Evolutionary conservation across 2,329 filamentous ascomycete species (phyloP).

Genomic region (Cyanodermella asteris): DNA sequence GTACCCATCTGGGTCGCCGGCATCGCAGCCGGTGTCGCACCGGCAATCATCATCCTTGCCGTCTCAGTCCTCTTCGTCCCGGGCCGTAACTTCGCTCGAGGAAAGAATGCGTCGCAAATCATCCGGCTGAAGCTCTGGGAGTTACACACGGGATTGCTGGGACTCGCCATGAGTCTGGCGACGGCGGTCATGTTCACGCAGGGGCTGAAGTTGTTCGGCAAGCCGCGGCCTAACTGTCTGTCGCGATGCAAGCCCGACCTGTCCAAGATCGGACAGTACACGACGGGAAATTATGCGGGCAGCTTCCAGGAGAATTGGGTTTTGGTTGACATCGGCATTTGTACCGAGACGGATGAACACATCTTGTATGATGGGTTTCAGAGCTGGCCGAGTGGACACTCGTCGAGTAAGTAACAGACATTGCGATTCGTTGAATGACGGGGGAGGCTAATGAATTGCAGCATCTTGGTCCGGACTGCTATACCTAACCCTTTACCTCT

Average conservation of each 20-base stretch:
- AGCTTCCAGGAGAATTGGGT: conserved; percentile 34
- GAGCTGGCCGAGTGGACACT: conserved; percentile 61
- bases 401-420: conserved; percentile 31
- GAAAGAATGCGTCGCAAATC: conserved; percentile 40
- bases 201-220: conserved; percentile 56
- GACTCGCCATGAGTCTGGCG: conserved; percentile 50
- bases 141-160: conserved; percentile 66
- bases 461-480: conserved; percentile 58
- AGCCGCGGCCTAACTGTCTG: conserved; percentile 41
- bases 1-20: conserved; percentile 45
- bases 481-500: conserved; percentile 72
- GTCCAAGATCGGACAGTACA: conserved; percentile 33
- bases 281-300: conserved; percentile 38
- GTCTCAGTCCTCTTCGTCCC: conserved; percentile 50
- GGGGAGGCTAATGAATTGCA: conserved; percentile 10
- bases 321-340: conserved; percentile 58
- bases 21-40: conserved; percentile 40
- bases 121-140: conserved; percentile 82
- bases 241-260: conserved; percentile 58
- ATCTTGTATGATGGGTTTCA: conserved; percentile 63
- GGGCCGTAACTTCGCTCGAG: conserved; percentile 41
- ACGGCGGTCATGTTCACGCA: conserved; percentile 62
- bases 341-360: conserved; percentile 38
- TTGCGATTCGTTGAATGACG: neutral
- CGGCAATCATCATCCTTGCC: conserved; percentile 44